Base-by-base conservation (phyloP, 139 green algal genomes). In the Asterochloris erici region DNA sequence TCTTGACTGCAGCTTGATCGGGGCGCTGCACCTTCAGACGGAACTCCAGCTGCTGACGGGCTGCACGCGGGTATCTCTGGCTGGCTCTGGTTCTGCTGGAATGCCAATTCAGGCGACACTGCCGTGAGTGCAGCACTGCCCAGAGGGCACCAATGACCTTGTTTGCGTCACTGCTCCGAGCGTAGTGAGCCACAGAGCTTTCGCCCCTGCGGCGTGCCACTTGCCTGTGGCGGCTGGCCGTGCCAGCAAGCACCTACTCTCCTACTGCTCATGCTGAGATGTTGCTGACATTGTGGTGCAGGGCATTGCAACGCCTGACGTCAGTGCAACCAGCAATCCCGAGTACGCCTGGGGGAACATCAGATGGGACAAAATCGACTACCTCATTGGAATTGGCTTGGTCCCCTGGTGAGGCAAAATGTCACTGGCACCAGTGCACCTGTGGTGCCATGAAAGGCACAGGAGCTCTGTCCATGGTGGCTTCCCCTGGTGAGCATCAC, bases 61-160 rank as follows among this genome's bases (percentile, higher is more conserved):
- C 63, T 70, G 66, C 85, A 88, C 78, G 77, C 79, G 54, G 47
- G 24, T 29, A 79, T 90, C 63, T 62, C 27, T 28, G 83, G 83
- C 64, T 63, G 78, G 27, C 83, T 84, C 68, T 84, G 84, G 84
- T 87, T 79, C 77, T 79, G 79, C 11, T 87, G 84, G 84, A 84
- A 84, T 19, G 68, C 79, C 29, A 87, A 87, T 24, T 74, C 81
- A 63, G 81, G 81, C 47, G 54, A 75, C 77, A 73, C 77, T 71
- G 77, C 60, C 24, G 62, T 63, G 38, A 54, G 38, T 54, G 38
- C 38, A 54, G 38, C 38, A 54, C 38, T 54, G 38, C 38, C 38
- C 38, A 10, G 38, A 54, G 38, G 38, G 38, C 38, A 54, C 4
- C 38, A 54, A 24, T 69, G 63, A 14, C 16, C 14, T 14, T 69